Percentiles rank a stretch among this genome's conserved stretches.
phyloP scores from a whole-genome alignment of 1,284 basidiomycete genomes.

The Rhodotorula sp. region DNA sequence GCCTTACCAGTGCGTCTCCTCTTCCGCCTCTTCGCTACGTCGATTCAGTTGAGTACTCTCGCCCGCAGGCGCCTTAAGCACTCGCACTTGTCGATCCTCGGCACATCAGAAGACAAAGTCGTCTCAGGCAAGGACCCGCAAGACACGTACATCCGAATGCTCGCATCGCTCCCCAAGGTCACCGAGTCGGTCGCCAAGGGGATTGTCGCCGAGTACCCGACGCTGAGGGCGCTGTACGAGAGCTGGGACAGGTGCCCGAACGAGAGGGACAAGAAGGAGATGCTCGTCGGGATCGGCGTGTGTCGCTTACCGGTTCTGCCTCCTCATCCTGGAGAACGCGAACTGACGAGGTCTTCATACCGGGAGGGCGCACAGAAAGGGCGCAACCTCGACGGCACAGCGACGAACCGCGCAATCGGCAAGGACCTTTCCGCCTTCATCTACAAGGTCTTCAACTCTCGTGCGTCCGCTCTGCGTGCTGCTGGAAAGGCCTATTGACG shows the following conservation, averaged over 20 bases:
- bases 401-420: constrained; percentile 38
- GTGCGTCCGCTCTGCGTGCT: constrained; percentile 18
- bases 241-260: constrained; percentile 10
- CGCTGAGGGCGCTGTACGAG: constrained; percentile 33
- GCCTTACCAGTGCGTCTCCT: constrained; percentile 40
- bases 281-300: constrained; percentile 37
- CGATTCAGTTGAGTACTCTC: background rate
- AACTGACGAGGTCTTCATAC: no score
- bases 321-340: background rate
- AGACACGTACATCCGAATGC: constrained; percentile 40
- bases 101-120: constrained; percentile 34
- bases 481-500: background rate
- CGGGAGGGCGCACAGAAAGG: constrained; percentile 17
- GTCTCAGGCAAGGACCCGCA: constrained; percentile 29
- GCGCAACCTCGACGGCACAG: constrained; percentile 35
- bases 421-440: constrained; percentile 27
- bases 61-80: constrained; percentile 34
- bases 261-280: constrained; percentile 27
- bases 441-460: constrained; percentile 32
- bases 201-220: constrained; percentile 38
- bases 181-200: constrained; percentile 37
- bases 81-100: constrained; percentile 34
- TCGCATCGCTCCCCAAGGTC: constrained; percentile 33
- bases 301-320: constrained; percentile 1
- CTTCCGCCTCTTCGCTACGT: background rate